Percentiles rank a stretch among this genome's conserved stretches.
These are phyloP conservation scores for Chlamydomonas reinhardtii DNA, from an alignment of 163 green algal species.

Conservation along the genomic window DNA sequence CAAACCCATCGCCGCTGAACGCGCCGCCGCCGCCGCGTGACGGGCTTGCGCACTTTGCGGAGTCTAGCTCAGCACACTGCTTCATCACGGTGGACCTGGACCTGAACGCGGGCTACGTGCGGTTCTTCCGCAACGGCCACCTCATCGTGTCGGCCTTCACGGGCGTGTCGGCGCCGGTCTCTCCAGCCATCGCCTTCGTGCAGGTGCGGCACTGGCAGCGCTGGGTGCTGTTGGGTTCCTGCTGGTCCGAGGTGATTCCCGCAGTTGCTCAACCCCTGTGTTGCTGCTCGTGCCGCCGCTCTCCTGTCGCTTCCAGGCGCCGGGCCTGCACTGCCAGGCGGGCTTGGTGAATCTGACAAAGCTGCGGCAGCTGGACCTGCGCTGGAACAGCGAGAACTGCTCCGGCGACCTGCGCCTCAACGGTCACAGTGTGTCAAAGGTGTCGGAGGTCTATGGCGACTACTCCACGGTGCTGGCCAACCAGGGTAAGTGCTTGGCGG, in stretches of 20 bases:
- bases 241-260: too few species aligned
- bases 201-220: slow-evolving; percentile 22
- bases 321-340: slow-evolving; percentile 51
- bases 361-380: slow-evolving; percentile 72
- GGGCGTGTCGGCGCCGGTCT: slow-evolving; percentile 61
- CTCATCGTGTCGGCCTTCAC: slow-evolving; percentile 68
- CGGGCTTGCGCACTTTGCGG: slow-evolving; percentile 55
- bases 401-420: slow-evolving; percentile 68
- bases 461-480: slow-evolving; percentile 74
- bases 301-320: slow-evolving; percentile 35
- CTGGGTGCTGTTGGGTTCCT: too few species aligned
- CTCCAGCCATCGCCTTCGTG: slow-evolving; percentile 63
- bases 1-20: slow-evolving; percentile 6
- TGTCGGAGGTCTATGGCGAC: slow-evolving; percentile 76
- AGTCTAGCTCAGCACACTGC: slow-evolving; percentile 65
- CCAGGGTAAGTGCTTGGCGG: slow-evolving; percentile 45
- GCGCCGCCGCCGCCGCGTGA: slow-evolving; percentile 36
- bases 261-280: too few species aligned
- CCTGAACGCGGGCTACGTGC: slow-evolving; percentile 67
- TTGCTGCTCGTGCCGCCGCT: too few species aligned
- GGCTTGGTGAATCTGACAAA: slow-evolving; percentile 78
- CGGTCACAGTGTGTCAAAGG: slow-evolving; percentile 65
- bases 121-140: slow-evolving; percentile 75
- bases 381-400: slow-evolving; percentile 72
- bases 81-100: slow-evolving; percentile 77